phyloP scores from a whole-genome alignment of 306 rosid genomes.

The Acacia acuminata region DNA sequence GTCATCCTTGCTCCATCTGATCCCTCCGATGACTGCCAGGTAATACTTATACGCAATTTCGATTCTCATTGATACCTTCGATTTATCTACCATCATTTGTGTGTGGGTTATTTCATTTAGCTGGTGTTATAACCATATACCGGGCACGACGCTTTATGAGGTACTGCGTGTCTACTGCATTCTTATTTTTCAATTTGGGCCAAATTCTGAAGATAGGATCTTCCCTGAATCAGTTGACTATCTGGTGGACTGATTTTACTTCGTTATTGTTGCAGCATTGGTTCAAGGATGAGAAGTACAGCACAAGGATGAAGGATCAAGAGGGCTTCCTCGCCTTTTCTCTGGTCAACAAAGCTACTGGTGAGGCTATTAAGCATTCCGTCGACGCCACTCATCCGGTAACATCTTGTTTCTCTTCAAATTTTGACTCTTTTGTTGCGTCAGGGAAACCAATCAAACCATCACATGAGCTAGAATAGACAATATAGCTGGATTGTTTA shows the following conservation, averaged over 20 bases:
- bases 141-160: background rate
- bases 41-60: background rate
- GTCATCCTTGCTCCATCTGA: slow-evolving; percentile 59
- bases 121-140: background rate
- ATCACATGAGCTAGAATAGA: background rate
- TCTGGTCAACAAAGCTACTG: slow-evolving; percentile 74
- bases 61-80: background rate
- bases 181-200: background rate
- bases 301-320: slow-evolving; percentile 77
- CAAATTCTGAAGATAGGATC: background rate
- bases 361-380: slow-evolving; percentile 83
- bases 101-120: background rate
- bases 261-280: slow-evolving; percentile 58
- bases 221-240: background rate
- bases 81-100: background rate
- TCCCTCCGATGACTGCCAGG: slow-evolving; percentile 60
- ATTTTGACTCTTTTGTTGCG: background rate
- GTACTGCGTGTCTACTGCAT: background rate
- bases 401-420: slow-evolving; percentile 19
- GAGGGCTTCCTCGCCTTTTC: slow-evolving; percentile 79
- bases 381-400: slow-evolving; percentile 71
- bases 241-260: background rate
- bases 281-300: slow-evolving; percentile 87
- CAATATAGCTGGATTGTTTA: background rate
- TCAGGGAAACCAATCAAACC: background rate